These are phyloP conservation scores for Mrakia blollopis DNA, from an alignment of 768 basidiomycete species.

Conservation along the genomic window DNA sequence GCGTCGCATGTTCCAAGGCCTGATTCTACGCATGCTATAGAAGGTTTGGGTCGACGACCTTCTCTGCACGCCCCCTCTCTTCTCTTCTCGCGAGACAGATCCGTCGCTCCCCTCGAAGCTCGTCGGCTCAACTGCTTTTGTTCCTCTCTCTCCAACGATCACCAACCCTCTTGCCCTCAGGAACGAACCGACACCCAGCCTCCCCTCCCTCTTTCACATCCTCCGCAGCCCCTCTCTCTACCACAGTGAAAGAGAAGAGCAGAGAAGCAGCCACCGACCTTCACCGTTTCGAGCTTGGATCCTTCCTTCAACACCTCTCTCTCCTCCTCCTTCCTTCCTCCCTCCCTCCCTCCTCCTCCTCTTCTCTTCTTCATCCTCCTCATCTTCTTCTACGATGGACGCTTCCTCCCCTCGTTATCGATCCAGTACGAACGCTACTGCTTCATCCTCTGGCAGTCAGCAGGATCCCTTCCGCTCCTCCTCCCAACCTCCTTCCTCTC, in stretches of 20 bases:
- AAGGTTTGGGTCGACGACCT: neutral
- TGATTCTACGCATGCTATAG: no score
- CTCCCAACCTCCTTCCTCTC: neutral
- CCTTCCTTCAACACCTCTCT: neutral
- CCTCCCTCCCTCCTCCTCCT: neutral
- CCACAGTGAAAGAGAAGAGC: neutral
- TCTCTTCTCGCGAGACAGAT: no score
- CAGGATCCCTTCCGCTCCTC: neutral
- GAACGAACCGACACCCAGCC: neutral
- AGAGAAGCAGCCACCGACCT: no score
- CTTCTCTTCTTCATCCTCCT: neutral
- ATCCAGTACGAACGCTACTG: neutral
- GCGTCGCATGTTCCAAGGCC: no score
- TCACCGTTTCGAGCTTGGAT: neutral
- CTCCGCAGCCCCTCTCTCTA: neutral
- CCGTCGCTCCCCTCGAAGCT: neutral
- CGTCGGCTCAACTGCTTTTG: neutral
- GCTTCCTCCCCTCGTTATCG: neutral
- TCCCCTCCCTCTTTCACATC: neutral
- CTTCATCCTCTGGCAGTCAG: neutral
- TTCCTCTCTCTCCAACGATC: neutral
- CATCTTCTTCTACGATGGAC: neutral
- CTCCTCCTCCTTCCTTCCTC: neutral
- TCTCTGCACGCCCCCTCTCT: no score
- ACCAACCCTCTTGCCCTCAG: no score